These are phyloP conservation scores for Pseudogymnoascus sp. DNA, from an alignment of 2,329 filamentous ascomycete genomes.

Conservation along the genomic window DNA sequence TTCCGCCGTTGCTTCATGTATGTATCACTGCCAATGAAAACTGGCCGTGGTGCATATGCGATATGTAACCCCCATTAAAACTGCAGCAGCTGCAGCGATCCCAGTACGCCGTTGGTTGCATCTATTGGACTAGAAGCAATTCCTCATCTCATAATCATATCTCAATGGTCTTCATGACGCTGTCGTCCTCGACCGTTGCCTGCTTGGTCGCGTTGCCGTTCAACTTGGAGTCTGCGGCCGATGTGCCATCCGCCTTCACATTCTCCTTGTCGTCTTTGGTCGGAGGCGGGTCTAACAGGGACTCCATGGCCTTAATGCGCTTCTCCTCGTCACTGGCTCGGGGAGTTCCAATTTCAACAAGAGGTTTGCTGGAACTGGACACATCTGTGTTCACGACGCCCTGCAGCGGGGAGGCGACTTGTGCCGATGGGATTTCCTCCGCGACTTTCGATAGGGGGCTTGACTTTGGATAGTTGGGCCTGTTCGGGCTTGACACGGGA, in stretches of 20 bases:
- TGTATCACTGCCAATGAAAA: constrained; percentile 5
- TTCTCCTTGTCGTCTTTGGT: constrained; percentile 27
- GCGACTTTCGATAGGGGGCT: constrained; percentile 69
- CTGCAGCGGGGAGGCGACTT: constrained; percentile 16
- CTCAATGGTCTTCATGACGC: constrained; percentile 32
- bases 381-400: constrained; percentile 21
- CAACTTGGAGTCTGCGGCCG: constrained; percentile 15
- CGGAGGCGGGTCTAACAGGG: constrained; percentile 22
- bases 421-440: constrained; percentile 48
- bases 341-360: constrained; percentile 31
- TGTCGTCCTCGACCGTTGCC: constrained; percentile 28
- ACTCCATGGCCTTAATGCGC: constrained; percentile 23
- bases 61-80: constrained; percentile 8
- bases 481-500: constrained; percentile 57
- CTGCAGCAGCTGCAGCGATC: constrained; percentile 4
- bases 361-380: constrained; percentile 21
- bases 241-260: constrained; percentile 17
- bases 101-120: constrained; percentile 7
- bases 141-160: constrained; percentile 22
- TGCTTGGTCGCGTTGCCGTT: constrained; percentile 23
- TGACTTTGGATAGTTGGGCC: constrained; percentile 58
- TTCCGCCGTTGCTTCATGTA: constrained; percentile 9
- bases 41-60: constrained; percentile 5
- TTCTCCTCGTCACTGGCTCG: constrained; percentile 25
- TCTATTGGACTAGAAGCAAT: constrained; percentile 7